A percentile compares a stretch with the other conserved stretches of the same genome.
Evolutionary conservation across 2,329 filamentous ascomycete species (phyloP).

Genomic region (Fusarium avenaceum): DNA sequence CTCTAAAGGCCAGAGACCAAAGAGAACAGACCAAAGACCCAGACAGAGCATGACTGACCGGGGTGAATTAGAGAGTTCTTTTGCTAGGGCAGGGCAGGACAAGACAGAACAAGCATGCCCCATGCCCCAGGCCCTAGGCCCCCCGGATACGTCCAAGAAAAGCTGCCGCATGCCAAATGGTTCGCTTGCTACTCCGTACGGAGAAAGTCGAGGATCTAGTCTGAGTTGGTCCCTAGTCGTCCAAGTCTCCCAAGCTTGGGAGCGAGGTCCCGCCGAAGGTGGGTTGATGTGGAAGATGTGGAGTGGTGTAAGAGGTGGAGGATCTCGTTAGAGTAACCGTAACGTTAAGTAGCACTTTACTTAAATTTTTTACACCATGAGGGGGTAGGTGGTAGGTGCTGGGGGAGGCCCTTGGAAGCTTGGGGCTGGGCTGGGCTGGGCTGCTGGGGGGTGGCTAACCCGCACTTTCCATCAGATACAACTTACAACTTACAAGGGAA

Average conservation of each 20-base stretch:
- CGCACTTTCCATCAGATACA: too few relatives aligned
- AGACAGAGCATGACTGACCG: conserved; percentile 22
- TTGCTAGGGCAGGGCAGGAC: conserved; percentile 27
- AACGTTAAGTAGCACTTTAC: too few relatives aligned
- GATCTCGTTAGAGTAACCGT: conserved; percentile 20
- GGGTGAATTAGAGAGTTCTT: conserved; percentile 34
- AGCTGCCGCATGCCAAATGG: conserved; percentile 48
- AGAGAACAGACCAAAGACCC: neutral
- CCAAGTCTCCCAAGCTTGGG: conserved; percentile 33
- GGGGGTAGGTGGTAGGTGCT: too few relatives aligned
- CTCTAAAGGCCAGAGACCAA: neutral
- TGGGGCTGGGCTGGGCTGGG: too few relatives aligned
- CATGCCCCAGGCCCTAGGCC: neutral
- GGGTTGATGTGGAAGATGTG: conserved; percentile 49
- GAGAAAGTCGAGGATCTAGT: conserved; percentile 44
- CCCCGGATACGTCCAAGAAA: conserved; percentile 6
- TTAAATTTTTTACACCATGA: neutral
- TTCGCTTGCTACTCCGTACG: conserved; percentile 48
- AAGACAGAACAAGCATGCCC: conserved; percentile 19
- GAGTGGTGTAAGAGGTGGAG: conserved; percentile 48
- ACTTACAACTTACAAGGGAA: neutral
- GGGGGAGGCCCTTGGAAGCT: neutral
- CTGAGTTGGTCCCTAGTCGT: conserved; percentile 36
- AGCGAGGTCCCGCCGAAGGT: conserved; percentile 51
- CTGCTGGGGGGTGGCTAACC: too few relatives aligned